Conservation (phyloP, 1,284 basidiomycete genomes). For the Fomitiporia mediterranea region DNA sequence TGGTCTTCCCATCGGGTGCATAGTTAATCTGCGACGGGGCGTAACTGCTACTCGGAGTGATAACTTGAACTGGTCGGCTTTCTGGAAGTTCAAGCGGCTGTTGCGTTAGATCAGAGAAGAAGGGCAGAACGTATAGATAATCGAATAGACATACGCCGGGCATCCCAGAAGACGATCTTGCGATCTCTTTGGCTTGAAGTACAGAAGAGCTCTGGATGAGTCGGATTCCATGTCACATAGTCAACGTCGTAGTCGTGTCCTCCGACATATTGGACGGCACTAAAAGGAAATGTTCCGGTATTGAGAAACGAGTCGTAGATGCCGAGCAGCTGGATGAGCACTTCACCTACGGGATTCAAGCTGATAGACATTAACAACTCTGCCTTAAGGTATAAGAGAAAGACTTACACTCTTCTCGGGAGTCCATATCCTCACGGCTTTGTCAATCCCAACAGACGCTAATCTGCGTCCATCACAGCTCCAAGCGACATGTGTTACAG, state of each 20-base stretch:
- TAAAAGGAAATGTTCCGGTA: not conserved
- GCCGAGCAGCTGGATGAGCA: not conserved
- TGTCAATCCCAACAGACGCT: slow-evolving; percentile 74
- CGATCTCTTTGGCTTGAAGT: slow-evolving; percentile 71
- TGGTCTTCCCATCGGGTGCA: slow-evolving; percentile 60
- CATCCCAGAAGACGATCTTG: slow-evolving; percentile 75
- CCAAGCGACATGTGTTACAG: slow-evolving; percentile 74
- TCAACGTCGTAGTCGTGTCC: slow-evolving; percentile 72
- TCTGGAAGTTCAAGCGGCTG: slow-evolving; percentile 37
- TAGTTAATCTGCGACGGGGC: slow-evolving; percentile 62
- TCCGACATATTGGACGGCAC: slow-evolving; percentile 54
- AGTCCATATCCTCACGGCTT: slow-evolving; percentile 65
- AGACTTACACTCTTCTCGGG: slow-evolving; percentile 67
- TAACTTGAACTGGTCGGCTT: slow-evolving; percentile 58
- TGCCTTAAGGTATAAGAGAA: not conserved
- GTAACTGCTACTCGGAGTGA: slow-evolving; percentile 47
- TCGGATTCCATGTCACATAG: slow-evolving; percentile 76
- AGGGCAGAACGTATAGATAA: not conserved
- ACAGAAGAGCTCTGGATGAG: slow-evolving; percentile 74
- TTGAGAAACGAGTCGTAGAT: not conserved
- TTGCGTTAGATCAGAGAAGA: slow-evolving; percentile 7
- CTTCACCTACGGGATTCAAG: slow-evolving; percentile 57
- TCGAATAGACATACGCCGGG: slow-evolving; percentile 54
- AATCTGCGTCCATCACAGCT: slow-evolving; percentile 75
- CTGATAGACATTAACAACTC: slow-evolving; percentile 32